Evolutionary conservation across 129 eudicot genomes (phyloP), one percentile per base, ranked within the genome.

Genomic region (Tanacetum coccineum): DNA sequence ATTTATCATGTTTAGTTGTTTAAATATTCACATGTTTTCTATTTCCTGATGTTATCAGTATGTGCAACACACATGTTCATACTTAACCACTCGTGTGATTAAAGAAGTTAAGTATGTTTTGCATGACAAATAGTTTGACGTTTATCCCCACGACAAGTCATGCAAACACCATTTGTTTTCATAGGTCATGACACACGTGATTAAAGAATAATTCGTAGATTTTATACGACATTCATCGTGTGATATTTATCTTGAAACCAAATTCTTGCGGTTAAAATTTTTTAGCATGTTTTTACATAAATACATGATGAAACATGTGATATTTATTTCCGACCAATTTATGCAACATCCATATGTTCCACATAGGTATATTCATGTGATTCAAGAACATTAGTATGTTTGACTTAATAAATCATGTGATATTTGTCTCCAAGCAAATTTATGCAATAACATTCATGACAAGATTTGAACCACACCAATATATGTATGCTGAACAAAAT

Each of bases 281-380:
- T 3, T 28, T 32, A 5, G 40, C 9, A 32, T 32, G 40, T 32
- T 32, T 28, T 30, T 30, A 30, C 39, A 30, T 30, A 30, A 30
- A 4, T 32, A 32, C 40, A 32, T 32, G 40, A 3, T 32, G 39
- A 32, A 5, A 32, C 40, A 32, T 32, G 40, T 32, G 40, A 32
- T 36, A 1, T 30, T 30, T 30, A 32, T 32, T 32, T 32, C 40
- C 40, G 9, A 32, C 45, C n/a, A 3, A 59, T 5, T 13, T 30
- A 19, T 66, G 59, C 44, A 21, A 25, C 46, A 13, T 13, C 20
- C 36, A 7, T 32, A 32, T 70, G 19, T 45, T 40, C 22, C 57
- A 26, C 12, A 52, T 52, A 6, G 26, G 58, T 52, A 17, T 54
- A 57, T 17, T 45, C 66, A 70, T 59, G 67, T 70, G 75, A 46